Base-by-base conservation (phyloP, 805 yeast genomes). In the Starmerella geochares region DNA sequence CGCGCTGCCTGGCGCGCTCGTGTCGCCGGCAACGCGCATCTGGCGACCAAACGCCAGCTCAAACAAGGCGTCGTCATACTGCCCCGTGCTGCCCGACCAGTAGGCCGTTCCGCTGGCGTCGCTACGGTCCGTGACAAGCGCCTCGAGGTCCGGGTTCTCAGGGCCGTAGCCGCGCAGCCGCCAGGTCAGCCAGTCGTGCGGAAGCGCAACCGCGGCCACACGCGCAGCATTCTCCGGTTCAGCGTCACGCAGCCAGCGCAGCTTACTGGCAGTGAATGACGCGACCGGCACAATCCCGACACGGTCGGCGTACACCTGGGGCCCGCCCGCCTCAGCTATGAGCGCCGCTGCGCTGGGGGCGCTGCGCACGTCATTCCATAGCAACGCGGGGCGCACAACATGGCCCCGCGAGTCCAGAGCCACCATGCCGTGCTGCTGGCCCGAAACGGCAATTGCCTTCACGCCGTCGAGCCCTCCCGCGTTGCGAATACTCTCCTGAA, bases 181-280 rank as follows among this genome's bases (percentile, higher is more conserved):
- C 62, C 62, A 59, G 8, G 61, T 56, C 27, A 59, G 52, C 52
- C 59, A 59, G 52, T 59, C 62, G 39, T 59, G 62, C n/a, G 62
- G 62, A 5, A 59, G 54, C 4, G 51, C 50, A 2, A 58, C 57
- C 1, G 62, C 62, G 2, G 60, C 60, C 1, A 56, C 54, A 10
- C 44, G 36, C 4, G 25, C 43, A 2, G 58, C 60, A 20, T 51
- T 49, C 32, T 49, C 55, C 11, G 61, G 61, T 54, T 59, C 62
- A 37, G 53, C 44, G 32, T 59, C 60, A 5, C 56, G 48, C 13
- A 59, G 47, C 62, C 62, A 59, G 24, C 60, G 39, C 17, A 59
- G 48, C 37, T 59, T 59, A 21, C 59, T 48, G 14, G 59, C 62
- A 10, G 62, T 59, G 47, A 59, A 59, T 16, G 60, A 56, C 2